Conservation (phyloP, 140 eudicot species). For the Flaveria floridana region DNA sequence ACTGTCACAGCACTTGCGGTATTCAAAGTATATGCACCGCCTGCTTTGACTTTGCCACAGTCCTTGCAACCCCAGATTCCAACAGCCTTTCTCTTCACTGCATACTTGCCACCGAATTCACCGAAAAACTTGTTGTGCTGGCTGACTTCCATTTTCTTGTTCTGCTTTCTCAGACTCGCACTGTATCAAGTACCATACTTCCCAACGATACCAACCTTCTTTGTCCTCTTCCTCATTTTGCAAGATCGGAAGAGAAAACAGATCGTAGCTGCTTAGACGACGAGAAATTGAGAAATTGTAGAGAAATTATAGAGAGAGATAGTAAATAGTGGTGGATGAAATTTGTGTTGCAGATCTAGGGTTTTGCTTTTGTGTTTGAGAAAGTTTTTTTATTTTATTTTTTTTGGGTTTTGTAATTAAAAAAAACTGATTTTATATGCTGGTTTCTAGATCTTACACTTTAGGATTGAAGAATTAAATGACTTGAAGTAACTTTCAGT, state of each 20-base stretch:
- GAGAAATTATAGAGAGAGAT: no score
- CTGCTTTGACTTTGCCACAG: conserved; percentile 67
- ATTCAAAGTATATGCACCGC: conserved; percentile 62
- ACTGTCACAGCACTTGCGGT: conserved; percentile 79
- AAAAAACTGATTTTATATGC: no score
- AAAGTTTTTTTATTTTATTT: no score
- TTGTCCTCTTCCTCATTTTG: conserved; percentile 57
- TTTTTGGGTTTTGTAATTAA: no score
- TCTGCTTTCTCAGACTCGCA: conserved; percentile 78
- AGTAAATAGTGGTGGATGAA: no score
- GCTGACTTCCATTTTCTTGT: conserved; percentile 66
- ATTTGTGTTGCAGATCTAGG: no score
- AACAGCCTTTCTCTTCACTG: conserved; percentile 59
- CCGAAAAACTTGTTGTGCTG: conserved; percentile 65
- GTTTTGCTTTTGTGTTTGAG: no score
- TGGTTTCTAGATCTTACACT: no score
- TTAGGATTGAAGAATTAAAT: no score
- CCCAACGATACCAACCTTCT: conserved; percentile 69
- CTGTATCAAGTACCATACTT: conserved; percentile 79
- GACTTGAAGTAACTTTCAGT: no score
- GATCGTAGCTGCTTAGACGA: conserved; percentile 25
- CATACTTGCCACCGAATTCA: conserved; percentile 59
- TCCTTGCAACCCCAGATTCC: conserved; percentile 75
- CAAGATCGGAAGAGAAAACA: conserved; percentile 21
- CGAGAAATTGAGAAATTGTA: no score